Conservation (phyloP, 2,329 filamentous ascomycete genomes). For the Sclerotinia sclerotiorum region DNA sequence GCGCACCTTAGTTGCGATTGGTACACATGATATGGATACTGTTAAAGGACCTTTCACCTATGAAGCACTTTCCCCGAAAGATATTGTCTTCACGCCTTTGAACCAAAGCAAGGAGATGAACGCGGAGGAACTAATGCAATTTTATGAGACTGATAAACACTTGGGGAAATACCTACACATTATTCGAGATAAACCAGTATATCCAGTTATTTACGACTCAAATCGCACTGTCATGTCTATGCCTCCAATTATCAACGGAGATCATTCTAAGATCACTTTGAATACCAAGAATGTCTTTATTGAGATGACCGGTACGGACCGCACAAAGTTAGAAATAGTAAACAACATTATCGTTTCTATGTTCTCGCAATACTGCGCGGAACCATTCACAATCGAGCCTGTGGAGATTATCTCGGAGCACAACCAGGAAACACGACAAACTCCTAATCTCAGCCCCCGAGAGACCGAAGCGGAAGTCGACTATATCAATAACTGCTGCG, state of each 20-base stretch:
- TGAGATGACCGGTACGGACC: slow-evolving; percentile 93
- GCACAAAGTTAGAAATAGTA: slow-evolving; percentile 94
- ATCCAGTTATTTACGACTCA: slow-evolving; percentile 92
- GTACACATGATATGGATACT: slow-evolving; percentile 94
- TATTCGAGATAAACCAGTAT: slow-evolving; percentile 88
- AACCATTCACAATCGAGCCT: slow-evolving; percentile 90
- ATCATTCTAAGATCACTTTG: slow-evolving; percentile 93
- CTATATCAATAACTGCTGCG: slow-evolving; percentile 92
- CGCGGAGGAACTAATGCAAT: slow-evolving; percentile 84
- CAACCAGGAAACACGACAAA: slow-evolving; percentile 78
- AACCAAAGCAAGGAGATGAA: slow-evolving; percentile 91
- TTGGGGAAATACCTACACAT: slow-evolving; percentile 89
- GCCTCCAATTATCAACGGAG: slow-evolving; percentile 95
- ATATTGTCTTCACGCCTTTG: slow-evolving; percentile 86
- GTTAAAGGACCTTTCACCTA: slow-evolving; percentile 95
- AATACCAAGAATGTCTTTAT: slow-evolving; percentile 94
- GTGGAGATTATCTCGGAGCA: slow-evolving; percentile 90
- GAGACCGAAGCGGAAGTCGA: slow-evolving; percentile 79
- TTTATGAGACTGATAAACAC: slow-evolving; percentile 94
- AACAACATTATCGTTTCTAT: slow-evolving; percentile 95
- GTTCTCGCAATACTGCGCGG: slow-evolving; percentile 89
- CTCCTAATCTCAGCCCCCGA: slow-evolving; percentile 77
- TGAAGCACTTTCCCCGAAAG: slow-evolving; percentile 84
- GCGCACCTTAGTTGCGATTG: slow-evolving; percentile 91
- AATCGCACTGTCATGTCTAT: slow-evolving; percentile 86